A percentile compares a stretch with the other conserved stretches of the same genome.
Evolutionary conservation across 345 rosid genomes (phyloP).

Genomic region (Gossypium arboreum): DNA sequence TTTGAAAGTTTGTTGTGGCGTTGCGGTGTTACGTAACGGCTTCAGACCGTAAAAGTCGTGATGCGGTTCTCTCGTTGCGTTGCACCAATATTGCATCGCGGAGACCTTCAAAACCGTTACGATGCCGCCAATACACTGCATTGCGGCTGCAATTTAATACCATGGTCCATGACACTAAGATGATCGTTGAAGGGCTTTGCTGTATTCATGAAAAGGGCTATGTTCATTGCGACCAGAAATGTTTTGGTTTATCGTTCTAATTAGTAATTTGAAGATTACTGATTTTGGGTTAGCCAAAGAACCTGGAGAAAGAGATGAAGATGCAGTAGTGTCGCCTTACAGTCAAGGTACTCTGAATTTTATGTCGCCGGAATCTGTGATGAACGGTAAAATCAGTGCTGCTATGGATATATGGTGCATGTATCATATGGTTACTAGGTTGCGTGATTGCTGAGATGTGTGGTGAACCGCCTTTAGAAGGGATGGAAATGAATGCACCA

Average conservation of each 20-base stretch:
- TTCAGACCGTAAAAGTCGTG: no score
- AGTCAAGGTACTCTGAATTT: neutral
- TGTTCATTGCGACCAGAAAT: neutral
- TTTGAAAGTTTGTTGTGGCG: no score
- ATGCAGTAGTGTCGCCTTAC: neutral
- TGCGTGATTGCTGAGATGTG: neutral
- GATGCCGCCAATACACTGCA: rapidly evolving
- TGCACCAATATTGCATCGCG: no score
- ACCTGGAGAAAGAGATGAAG: neutral
- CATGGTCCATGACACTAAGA: neutral
- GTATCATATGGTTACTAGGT: neutral
- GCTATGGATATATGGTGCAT: neutral
- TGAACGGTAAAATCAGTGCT: neutral
- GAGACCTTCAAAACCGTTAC: no score
- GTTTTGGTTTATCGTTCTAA: neutral
- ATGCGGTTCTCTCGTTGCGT: no score
- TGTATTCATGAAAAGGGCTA: neutral
- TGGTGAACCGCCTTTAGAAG: neutral
- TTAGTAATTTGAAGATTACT: neutral
- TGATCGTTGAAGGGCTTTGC: neutral
- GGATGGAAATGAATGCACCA: neutral
- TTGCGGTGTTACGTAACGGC: no score
- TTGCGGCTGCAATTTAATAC: no score
- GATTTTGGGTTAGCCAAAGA: neutral
- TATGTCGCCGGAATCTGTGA: neutral